Percentiles rank a stretch among this genome's conserved stretches.
These are phyloP conservation scores for Crucihimalaya himalaica DNA, from an alignment of 345 rosid genomes.

Conservation along the genomic window DNA sequence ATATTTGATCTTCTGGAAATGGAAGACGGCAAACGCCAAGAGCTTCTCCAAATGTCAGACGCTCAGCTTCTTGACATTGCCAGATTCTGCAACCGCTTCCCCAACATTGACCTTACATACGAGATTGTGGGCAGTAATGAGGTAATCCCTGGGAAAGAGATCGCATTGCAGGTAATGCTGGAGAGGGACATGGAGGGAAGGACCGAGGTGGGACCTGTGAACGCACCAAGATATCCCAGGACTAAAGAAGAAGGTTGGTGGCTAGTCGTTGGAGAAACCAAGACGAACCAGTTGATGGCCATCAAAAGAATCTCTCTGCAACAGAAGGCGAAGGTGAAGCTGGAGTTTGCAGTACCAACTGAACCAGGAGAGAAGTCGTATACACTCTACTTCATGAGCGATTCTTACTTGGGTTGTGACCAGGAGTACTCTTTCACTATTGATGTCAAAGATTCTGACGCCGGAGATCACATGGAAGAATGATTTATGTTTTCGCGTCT, in stretches of 20 bases:
- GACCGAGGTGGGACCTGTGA: slow-evolving; percentile 75
- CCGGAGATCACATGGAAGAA: slow-evolving; percentile 38
- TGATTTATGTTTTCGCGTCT: background rate
- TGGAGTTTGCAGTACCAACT: slow-evolving; percentile 63
- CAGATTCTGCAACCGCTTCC: slow-evolving; percentile 81
- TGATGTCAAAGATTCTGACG: slow-evolving; percentile 50
- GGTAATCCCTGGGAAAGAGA: slow-evolving; percentile 55
- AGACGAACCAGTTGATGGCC: slow-evolving; percentile 72
- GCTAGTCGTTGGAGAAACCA: slow-evolving; percentile 84
- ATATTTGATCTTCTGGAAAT: slow-evolving; percentile 84
- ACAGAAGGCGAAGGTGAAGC: slow-evolving; percentile 68
- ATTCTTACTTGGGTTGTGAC: slow-evolving; percentile 83
- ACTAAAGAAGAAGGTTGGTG: slow-evolving; percentile 97
- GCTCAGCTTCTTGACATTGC: slow-evolving; percentile 70
- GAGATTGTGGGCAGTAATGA: slow-evolving; percentile 58
- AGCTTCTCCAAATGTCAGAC: slow-evolving; percentile 75
- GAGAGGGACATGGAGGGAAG: slow-evolving; percentile 82
- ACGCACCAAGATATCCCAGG: slow-evolving; percentile 70
- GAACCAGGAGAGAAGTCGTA: slow-evolving; percentile 65
- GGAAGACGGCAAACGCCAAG: slow-evolving; percentile 79
- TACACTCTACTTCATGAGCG: slow-evolving; percentile 78
- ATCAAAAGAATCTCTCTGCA: slow-evolving; percentile 76
- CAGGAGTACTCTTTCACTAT: slow-evolving; percentile 71
- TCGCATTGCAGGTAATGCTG: slow-evolving; percentile 63
- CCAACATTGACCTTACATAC: slow-evolving; percentile 72